These are phyloP conservation scores for Cladophialophora bantiana DNA, from an alignment of 2,329 filamentous ascomycete species.

Conservation along the genomic window DNA sequence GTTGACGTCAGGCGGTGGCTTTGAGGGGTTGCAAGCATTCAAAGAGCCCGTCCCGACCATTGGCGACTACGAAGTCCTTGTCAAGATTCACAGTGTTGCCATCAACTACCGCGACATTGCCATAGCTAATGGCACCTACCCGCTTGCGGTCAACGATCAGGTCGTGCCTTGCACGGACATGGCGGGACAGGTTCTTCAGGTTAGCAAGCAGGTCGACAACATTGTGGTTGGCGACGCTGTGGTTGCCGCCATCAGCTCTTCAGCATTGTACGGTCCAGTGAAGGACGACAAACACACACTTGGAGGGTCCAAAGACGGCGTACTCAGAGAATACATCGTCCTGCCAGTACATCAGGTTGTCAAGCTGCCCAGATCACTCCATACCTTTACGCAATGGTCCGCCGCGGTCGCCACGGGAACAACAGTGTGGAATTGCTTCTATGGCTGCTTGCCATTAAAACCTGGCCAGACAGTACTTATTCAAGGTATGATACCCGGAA, in stretches of 20 bases:
- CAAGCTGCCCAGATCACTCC: conserved; percentile 48
- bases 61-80: conserved; percentile 63
- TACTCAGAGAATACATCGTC: conserved; percentile 53
- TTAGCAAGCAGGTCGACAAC: conserved; percentile 44
- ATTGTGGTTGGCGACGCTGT: conserved; percentile 49
- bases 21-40: conserved; percentile 47
- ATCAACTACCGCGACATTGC: conserved; percentile 60
- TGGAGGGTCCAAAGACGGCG: conserved; percentile 48
- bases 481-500: conserved; percentile 37
- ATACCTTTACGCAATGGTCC: conserved; percentile 48
- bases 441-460: conserved; percentile 51
- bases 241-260: conserved; percentile 48
- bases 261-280: conserved; percentile 50
- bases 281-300: conserved; percentile 34
- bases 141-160: conserved; percentile 47
- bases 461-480: conserved; percentile 52
- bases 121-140: conserved; percentile 53
- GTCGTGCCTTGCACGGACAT: conserved; percentile 51
- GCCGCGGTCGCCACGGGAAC: conserved; percentile 53
- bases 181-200: conserved; percentile 49
- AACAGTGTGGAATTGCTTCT: conserved; percentile 59
- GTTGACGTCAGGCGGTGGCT: conserved; percentile 55
- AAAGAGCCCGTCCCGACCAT: conserved; percentile 56
- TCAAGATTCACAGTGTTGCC: conserved; percentile 63
- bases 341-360: conserved; percentile 52